Percentiles rank a stretch among this genome's conserved stretches.
These are phyloP conservation scores for Colletotrichum siamense DNA, from an alignment of 2,329 filamentous ascomycete genomes.

Conservation along the genomic window DNA sequence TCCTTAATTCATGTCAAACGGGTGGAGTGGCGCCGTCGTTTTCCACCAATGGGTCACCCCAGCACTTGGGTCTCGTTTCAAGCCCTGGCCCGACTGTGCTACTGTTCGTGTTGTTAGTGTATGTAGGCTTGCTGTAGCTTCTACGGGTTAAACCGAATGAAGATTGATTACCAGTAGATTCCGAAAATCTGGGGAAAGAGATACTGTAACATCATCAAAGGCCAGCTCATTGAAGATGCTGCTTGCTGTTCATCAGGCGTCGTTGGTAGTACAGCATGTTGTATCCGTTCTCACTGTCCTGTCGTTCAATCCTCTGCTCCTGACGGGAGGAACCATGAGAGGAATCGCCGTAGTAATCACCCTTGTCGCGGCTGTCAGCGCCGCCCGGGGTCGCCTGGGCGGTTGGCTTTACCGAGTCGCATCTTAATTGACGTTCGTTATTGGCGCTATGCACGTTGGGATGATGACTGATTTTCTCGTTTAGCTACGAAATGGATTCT, in stretches of 20 bases:
- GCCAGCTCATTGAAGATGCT: not conserved
- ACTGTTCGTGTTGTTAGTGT: not conserved
- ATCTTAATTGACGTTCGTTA: conserved; percentile 10
- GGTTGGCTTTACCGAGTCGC: conserved; percentile 9
- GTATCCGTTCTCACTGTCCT: not conserved
- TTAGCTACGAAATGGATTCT: not conserved
- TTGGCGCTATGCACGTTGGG: not conserved
- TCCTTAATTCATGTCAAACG: conserved; percentile 21
- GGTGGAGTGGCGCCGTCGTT: not conserved
- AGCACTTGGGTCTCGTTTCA: not conserved
- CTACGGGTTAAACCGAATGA: not conserved
- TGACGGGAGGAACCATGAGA: not conserved
- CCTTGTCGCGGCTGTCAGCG: not conserved
- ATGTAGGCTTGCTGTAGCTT: not conserved
- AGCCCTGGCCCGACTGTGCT: not conserved
- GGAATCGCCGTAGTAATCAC: not conserved
- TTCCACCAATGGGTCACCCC: conserved; percentile 3
- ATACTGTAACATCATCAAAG: not conserved
- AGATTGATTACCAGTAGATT: not conserved
- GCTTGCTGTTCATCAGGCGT: not conserved
- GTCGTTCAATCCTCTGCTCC: not conserved
- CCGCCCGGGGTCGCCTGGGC: not conserved
- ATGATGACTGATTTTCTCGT: not conserved
- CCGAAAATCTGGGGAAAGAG: not conserved
- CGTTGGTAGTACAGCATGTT: not conserved